These are phyloP conservation scores for Nemania sp. DNA, from an alignment of 2,329 filamentous ascomycete genomes.

Conservation along the genomic window DNA sequence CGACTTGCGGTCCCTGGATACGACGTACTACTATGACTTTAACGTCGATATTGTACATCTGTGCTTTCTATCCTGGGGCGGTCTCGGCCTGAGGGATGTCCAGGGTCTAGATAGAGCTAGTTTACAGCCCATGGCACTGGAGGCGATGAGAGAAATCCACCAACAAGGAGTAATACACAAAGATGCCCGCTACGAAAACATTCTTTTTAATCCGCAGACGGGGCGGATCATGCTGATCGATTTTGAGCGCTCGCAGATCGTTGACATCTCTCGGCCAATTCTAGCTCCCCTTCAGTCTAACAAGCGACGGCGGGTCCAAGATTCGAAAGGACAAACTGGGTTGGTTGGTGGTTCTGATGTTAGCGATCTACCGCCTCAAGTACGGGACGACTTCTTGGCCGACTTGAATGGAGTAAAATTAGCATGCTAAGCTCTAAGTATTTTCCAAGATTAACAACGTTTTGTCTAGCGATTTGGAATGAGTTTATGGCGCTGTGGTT, in stretches of 20 bases:
- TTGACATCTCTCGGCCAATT: slow-evolving; percentile 35
- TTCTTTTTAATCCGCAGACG: slow-evolving; percentile 46
- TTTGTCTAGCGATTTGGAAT: not conserved
- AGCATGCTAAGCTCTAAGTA: not conserved
- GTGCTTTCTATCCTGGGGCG: slow-evolving; percentile 53
- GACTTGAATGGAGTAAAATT: slow-evolving; percentile 23
- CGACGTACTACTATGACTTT: slow-evolving; percentile 52
- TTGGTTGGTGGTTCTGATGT: slow-evolving; percentile 9
- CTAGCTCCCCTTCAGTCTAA: slow-evolving; percentile 41
- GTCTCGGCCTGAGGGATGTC: slow-evolving; percentile 32
- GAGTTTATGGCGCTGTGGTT: not conserved
- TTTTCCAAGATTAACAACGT: no score
- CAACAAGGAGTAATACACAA: slow-evolving; percentile 45
- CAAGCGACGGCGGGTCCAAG: slow-evolving; percentile 35
- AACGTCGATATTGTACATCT: slow-evolving; percentile 51
- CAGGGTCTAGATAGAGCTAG: slow-evolving; percentile 4
- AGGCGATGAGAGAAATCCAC: slow-evolving; percentile 43
- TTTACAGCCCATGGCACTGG: slow-evolving; percentile 21
- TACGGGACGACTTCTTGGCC: slow-evolving; percentile 13
- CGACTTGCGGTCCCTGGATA: slow-evolving; percentile 50
- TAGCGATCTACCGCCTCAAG: not conserved
- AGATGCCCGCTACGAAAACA: slow-evolving; percentile 46
- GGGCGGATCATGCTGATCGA: slow-evolving; percentile 50
- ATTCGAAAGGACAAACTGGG: slow-evolving; percentile 16
- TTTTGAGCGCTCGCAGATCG: slow-evolving; percentile 48